Percentiles rank a stretch among this genome's conserved stretches.
Conservation (phyloP, 2,329 filamentous ascomycete species). For the Fusarium sp. region DNA sequence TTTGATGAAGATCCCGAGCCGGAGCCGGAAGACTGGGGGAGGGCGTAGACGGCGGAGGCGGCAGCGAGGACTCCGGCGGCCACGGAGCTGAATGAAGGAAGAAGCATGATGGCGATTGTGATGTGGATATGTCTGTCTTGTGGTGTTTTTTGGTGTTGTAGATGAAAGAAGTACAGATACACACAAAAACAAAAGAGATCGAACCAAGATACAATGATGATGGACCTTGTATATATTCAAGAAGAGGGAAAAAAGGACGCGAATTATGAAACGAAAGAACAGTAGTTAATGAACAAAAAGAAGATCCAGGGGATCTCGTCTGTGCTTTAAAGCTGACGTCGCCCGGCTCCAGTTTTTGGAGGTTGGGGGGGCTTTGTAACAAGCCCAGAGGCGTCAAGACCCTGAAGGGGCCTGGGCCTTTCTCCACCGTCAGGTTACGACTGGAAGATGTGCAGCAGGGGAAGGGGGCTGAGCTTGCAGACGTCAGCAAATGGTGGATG, state of each 20-base stretch:
- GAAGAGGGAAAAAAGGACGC: neutral
- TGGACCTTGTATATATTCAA: slow-evolving; percentile 3
- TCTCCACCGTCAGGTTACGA: neutral
- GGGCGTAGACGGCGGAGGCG: slow-evolving; percentile 39
- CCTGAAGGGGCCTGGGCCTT: neutral
- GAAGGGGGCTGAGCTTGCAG: slow-evolving; percentile 33
- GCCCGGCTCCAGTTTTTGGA: slow-evolving; percentile 38
- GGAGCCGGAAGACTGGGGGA: slow-evolving; percentile 41
- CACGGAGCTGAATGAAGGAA: slow-evolving; percentile 38
- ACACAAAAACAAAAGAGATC: slow-evolving; percentile 8
- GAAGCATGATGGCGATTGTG: slow-evolving; percentile 31
- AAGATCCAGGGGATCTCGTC: slow-evolving; percentile 26
- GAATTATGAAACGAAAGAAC: slow-evolving; percentile 30
- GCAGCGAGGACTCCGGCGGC: slow-evolving; percentile 37
- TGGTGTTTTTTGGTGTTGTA: neutral
- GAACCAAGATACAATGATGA: neutral
- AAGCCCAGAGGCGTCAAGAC: neutral
- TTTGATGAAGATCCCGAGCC: slow-evolving; percentile 37
- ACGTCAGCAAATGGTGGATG: slow-evolving; percentile 44
- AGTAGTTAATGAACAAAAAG: slow-evolving; percentile 1
- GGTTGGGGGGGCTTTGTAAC: slow-evolving; percentile 10
- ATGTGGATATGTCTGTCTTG: neutral
- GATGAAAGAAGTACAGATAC: neutral
- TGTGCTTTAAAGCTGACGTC: slow-evolving; percentile 43
- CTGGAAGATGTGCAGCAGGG: neutral